Evolutionary conservation across 208 protist species (phyloP), one percentile per base, ranked within the genome.

Genomic region (Crithidia fasciculata): DNA sequence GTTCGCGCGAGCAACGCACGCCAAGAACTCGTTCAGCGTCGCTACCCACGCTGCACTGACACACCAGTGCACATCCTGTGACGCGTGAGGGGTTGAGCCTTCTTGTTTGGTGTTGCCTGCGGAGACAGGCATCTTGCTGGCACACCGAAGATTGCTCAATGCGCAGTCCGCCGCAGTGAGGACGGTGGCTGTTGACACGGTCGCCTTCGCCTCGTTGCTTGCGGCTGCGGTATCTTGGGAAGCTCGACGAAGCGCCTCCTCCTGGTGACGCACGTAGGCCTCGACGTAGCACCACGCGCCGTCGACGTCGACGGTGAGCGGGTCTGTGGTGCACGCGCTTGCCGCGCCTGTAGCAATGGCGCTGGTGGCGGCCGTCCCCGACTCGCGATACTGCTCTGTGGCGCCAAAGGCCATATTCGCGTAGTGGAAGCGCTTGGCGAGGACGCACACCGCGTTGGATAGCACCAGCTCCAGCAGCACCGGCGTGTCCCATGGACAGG

Each of bases 381-480:
- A 50, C n/a, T 74, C 62, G 41, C 72, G 69, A 10, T 81, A 74
- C 19, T 18, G 54, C 56, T 85, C 74, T 8, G 66, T 60, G 0
- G 18, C 41, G 5, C 19, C 10, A 10, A 81, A 56, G 8, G 45
- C 52, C 63, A 87, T 75, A 15, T 79, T 81, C 9, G 81, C 81
- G 76, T 92, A 96, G 28, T 69, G 41, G 8, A 64, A 61, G 6
- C 68, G 74, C 28, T 77, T 82, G 18, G 87, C 83, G 39, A 94
- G 45, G n/a, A 92, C 64, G 2, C 62, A 57, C 6, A 96, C 72
- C 4, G 92, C 89, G 45, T 92, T 88, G 28, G 84, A 87, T 15
- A 96, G 58, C 2, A 89, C n/a, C 12, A 96, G 78, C 59, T 94
- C 89, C 28, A 65, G 70, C 37, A 87, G 28, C 36, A 74, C 45